Evolutionary conservation across 495 filamentous ascomycete species (phyloP).

Genomic region (Letharia lupina): DNA sequence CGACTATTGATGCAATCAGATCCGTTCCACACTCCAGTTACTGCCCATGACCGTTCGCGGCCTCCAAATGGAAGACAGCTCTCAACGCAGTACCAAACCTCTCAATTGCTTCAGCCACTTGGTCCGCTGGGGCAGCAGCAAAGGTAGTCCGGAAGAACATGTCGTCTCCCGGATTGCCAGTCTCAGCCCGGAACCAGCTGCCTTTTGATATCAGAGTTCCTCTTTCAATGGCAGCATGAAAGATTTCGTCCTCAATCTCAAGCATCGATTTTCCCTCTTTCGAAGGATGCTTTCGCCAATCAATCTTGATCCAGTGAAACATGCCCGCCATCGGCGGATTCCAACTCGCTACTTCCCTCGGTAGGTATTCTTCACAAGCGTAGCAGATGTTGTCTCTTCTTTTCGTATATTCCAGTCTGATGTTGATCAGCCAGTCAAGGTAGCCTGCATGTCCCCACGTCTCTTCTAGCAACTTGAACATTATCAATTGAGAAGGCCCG

Average conservation of each 20-base stretch:
- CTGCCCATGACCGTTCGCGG: constrained; percentile 1
- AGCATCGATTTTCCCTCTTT: constrained; percentile 48
- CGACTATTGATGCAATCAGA: not conserved
- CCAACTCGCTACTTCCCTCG: constrained; percentile 74
- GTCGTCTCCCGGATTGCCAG: constrained; percentile 29
- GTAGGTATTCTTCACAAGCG: constrained; percentile 75
- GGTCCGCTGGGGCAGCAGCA: constrained; percentile 65
- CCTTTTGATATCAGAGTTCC: constrained; percentile 72
- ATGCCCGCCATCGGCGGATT: constrained; percentile 80
- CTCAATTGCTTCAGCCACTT: constrained; percentile 70
- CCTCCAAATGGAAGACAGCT: constrained; percentile 46
- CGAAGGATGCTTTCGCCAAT: constrained; percentile 64
- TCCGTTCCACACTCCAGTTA: not conserved
- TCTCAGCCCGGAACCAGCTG: constrained; percentile 76
- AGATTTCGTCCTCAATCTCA: constrained; percentile 79
- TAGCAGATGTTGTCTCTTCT: constrained; percentile 68
- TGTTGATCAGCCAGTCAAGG: constrained; percentile 77
- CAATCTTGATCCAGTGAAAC: constrained; percentile 88
- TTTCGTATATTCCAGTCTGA: constrained; percentile 74
- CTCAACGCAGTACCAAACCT: constrained; percentile 65
- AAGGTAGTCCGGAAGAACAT: constrained; percentile 87
- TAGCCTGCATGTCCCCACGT: constrained; percentile 92
- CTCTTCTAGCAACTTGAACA: constrained; percentile 88
- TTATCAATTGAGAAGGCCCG: constrained; percentile 70
- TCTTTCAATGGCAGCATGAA: constrained; percentile 57